Conservation (phyloP, 108 stramenopile species). For the Nitzschia inconspicua region DNA sequence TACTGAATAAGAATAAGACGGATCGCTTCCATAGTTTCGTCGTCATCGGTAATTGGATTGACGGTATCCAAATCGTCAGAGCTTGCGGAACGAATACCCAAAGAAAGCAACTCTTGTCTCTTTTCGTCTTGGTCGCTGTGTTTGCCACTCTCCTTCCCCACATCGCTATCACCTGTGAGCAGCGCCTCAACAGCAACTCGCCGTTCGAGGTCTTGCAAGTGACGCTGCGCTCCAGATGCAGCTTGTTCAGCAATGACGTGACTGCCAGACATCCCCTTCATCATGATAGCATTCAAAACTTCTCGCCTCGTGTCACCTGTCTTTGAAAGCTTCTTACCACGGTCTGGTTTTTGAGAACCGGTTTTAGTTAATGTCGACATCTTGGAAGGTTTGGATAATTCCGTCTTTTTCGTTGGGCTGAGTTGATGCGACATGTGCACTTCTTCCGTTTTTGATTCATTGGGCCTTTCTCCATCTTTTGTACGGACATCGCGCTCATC, state of each 20-base stretch:
- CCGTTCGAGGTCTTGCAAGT: conserved; percentile 72
- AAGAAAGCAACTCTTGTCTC: conserved; percentile 21
- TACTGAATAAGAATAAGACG: conserved; percentile 80
- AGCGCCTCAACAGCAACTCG: conserved; percentile 72
- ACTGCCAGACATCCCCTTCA: conserved; percentile 70
- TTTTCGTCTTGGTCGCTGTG: conserved; percentile 14
- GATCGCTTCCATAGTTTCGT: conserved; percentile 82
- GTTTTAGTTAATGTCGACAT: conserved; percentile 17
- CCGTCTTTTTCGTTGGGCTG: neutral
- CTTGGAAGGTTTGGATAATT: conserved; percentile 11
- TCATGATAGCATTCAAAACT: conserved; percentile 84
- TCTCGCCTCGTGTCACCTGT: conserved; percentile 71
- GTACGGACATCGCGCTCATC: neutral
- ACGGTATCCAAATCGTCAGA: conserved; percentile 7
- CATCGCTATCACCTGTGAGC: conserved; percentile 29
- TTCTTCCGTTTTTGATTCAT: neutral
- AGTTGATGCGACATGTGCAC: conserved; percentile 1
- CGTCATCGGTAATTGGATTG: conserved; percentile 49
- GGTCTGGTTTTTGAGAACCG: conserved; percentile 1
- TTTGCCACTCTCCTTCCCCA: neutral
- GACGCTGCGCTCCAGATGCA: conserved; percentile 60
- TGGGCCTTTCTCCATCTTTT: neutral
- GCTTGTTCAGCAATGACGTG: conserved; percentile 75
- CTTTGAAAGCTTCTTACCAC: conserved; percentile 25
- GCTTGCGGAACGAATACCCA: conserved; percentile 32